A percentile compares a stretch with the other conserved stretches of the same genome.
Evolutionary conservation across 805 yeast species (phyloP).

Genomic region (Sugiyamaella mastotermitis): DNA sequence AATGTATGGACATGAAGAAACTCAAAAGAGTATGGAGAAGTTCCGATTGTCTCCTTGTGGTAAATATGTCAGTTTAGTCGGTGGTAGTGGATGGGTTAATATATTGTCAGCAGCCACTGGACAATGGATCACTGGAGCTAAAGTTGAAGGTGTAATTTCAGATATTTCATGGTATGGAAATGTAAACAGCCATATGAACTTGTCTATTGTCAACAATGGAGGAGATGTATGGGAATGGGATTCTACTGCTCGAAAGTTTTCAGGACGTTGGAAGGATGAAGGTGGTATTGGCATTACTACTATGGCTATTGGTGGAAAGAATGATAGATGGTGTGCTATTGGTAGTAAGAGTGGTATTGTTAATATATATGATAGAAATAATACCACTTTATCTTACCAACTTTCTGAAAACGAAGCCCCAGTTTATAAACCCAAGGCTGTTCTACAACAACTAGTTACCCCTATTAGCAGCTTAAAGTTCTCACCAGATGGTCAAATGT

Average conservation of each 20-base stretch:
- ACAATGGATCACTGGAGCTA: slow-evolving; percentile 83
- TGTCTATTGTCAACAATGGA: slow-evolving; percentile 60
- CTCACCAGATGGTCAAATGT: slow-evolving; percentile 81
- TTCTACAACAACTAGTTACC: slow-evolving; percentile 75
- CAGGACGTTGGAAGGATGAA: slow-evolving; percentile 75
- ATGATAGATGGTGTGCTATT: slow-evolving; percentile 77
- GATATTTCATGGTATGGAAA: slow-evolving; percentile 68
- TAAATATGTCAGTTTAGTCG: slow-evolving; percentile 63
- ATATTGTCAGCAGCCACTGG: slow-evolving; percentile 69
- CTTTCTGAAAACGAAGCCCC: slow-evolving; percentile 29
- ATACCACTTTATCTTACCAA: slow-evolving; percentile 20
- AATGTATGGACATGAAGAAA: slow-evolving; percentile 83
- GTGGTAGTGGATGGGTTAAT: slow-evolving; percentile 89
- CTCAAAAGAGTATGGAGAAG: slow-evolving; percentile 82
- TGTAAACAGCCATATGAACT: slow-evolving; percentile 27
- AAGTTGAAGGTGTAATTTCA: slow-evolving; percentile 77
- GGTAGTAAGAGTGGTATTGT: slow-evolving; percentile 90
- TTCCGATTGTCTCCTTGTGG: slow-evolving; percentile 77
- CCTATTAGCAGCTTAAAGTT: slow-evolving; percentile 69
- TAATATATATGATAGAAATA: slow-evolving; percentile 64
- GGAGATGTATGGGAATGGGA: slow-evolving; percentile 92
- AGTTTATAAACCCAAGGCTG: slow-evolving; percentile 47
- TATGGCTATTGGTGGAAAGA: slow-evolving; percentile 64
- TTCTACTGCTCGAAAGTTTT: slow-evolving; percentile 42
- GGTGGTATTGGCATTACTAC: slow-evolving; percentile 81